phyloP scores from a whole-genome alignment of 1,139 yeast species.

The Blastobotrys petasosporus region DNA sequence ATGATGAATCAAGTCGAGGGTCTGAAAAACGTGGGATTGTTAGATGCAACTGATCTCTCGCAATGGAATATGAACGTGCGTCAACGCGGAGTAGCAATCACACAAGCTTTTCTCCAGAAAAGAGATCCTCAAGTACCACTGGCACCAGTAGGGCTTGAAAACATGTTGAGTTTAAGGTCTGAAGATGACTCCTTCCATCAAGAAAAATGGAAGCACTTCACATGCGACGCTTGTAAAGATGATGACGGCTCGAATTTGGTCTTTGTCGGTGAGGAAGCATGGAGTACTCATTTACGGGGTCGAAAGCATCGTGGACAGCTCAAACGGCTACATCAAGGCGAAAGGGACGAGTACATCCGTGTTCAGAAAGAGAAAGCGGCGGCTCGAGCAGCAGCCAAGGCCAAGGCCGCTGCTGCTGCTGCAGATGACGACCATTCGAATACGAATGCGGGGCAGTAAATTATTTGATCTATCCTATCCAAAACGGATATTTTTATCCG shows the following conservation, averaged over 20 bases:
- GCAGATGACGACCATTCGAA: no score
- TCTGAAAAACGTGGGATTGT: constrained; percentile 59
- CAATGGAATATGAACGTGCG: constrained; percentile 57
- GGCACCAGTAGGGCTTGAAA: constrained; percentile 43
- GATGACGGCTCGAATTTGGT: constrained; percentile 50
- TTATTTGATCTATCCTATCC: no score
- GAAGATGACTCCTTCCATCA: constrained; percentile 26
- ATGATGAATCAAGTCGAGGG: constrained; percentile 44
- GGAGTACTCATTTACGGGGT: constrained; percentile 63
- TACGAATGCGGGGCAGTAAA: no score
- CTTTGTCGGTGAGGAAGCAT: constrained; percentile 68
- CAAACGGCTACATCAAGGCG: no score
- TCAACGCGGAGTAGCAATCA: constrained; percentile 48
- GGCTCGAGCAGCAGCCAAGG: no score
- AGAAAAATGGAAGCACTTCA: constrained; percentile 61
- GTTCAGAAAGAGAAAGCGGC: no score
- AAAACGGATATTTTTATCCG: no score
- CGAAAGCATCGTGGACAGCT: constrained; percentile 33
- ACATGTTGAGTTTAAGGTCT: constrained; percentile 30
- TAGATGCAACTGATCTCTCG: constrained; percentile 69
- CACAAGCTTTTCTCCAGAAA: constrained; percentile 38
- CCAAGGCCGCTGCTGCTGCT: no score
- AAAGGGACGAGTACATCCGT: no score
- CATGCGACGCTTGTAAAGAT: constrained; percentile 63
- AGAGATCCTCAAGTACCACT: constrained; percentile 24